Base-by-base conservation (phyloP, 495 filamentous ascomycete species). In the Hypoxylon perforatum region DNA sequence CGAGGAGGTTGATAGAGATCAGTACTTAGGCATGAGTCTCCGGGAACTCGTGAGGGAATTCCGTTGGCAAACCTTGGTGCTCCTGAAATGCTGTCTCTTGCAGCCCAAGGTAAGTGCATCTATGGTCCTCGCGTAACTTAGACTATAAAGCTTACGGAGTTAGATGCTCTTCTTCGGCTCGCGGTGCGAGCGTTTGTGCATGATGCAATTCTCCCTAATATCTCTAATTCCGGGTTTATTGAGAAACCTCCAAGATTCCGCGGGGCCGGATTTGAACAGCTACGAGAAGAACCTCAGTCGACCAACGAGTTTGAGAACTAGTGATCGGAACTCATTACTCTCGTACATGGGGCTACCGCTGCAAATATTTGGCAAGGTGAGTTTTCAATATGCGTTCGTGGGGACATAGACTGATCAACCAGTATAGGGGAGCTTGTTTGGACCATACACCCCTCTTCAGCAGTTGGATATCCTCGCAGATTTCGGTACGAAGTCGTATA, bases 131-230 rank as follows among this genome's bases (percentile, higher is more conserved):
- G 3, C n/a, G 22, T 21, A 14, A 15, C 22, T 19, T 41, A 5
- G 23, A 33, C 44, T 44, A 12, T 33, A 22, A 36, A 53, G 60
- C 44, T 56, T n/a, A 59, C 19, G 14, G 21, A 44, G 33, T 4
- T 70, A 97, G 94, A 99, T 98, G 93, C 88, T 99, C 35, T 98
- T 99, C 81, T 99, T 98, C 70, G 96, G 95, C 41, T 91, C 93
- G 10, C 87, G 94, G 57, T 98, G 95, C 74, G 95, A 99, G 75
- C 85, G 91, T 33, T 78, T 99, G 50, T 99, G 95, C 86, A 94
- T 98, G 92, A 93, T 96, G 75, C 95, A 99, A 73, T 99, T 98
- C 76, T 94, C 94, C 3, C 84, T 99, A 4, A 87, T 99, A 50
- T 97, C 95, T 30, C 80, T 99, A 65, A 94, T 99, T 75, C 95